Conservation (phyloP, 495 filamentous ascomycete genomes). For the Thermothielavioides terrestris region DNA sequence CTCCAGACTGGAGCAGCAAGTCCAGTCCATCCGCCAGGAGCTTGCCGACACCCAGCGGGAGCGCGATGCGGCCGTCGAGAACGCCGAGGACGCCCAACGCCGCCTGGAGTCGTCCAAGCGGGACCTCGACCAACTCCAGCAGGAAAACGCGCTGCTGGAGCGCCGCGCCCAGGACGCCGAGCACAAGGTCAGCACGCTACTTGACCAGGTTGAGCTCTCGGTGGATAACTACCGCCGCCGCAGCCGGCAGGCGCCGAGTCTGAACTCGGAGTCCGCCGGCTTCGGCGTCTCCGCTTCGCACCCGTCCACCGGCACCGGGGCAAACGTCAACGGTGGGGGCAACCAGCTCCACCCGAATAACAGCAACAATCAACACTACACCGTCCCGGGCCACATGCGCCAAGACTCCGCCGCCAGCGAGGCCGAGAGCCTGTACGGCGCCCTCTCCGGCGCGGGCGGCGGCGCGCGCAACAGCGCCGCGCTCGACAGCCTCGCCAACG, state of each 20-base stretch:
- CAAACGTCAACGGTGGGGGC: background rate
- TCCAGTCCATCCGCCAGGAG: slow-evolving; percentile 57
- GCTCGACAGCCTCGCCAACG: slow-evolving; percentile 80
- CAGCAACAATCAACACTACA: background rate
- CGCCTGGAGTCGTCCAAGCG: slow-evolving; percentile 51
- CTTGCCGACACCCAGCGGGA: slow-evolving; percentile 56
- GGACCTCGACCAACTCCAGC: slow-evolving; percentile 72
- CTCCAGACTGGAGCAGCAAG: slow-evolving; percentile 59
- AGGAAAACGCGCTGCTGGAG: slow-evolving; percentile 72
- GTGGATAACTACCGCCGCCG: slow-evolving; percentile 90
- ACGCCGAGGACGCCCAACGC: slow-evolving; percentile 48
- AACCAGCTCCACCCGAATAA: background rate
- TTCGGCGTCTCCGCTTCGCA: background rate
- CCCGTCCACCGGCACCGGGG: background rate
- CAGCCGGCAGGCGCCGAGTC: slow-evolving; percentile 29
- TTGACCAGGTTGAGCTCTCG: slow-evolving; percentile 87
- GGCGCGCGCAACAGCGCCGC: slow-evolving; percentile 68
- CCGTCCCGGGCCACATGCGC: slow-evolving; percentile 38
- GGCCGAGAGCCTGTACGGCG: slow-evolving; percentile 40
- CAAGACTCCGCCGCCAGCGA: slow-evolving; percentile 57
- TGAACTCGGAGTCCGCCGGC: slow-evolving; percentile 22
- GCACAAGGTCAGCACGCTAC: slow-evolving; percentile 79
- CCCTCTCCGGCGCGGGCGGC: background rate
- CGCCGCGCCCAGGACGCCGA: slow-evolving; percentile 80
- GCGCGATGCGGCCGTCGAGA: slow-evolving; percentile 52